Evolutionary conservation across 106 monocot species (phyloP), one percentile per base, ranked within the genome.

Genomic region (Platanthera zijinensis): DNA sequence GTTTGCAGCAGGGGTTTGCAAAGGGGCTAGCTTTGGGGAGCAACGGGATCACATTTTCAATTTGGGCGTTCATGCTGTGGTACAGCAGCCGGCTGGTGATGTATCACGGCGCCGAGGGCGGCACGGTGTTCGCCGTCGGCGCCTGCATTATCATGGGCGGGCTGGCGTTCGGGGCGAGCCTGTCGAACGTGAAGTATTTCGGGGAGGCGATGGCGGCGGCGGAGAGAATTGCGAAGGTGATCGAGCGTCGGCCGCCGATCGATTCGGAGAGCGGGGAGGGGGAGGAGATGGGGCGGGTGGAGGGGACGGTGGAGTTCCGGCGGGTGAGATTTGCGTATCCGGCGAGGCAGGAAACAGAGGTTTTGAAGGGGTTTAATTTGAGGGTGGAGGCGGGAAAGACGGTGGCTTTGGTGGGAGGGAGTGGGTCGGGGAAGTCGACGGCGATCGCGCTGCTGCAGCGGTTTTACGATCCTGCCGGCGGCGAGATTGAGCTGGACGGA

Each of bases 1-100:
- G 95, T 2, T 14, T 95, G 54, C 73, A 79, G 50, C 92, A 92
- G 77, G 95, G 88, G 2, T 49, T 90, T 25, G 68, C 88, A 9
- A 95, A 95, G 78, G 95, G 95, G 6, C 25, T 95, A 25, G 95
- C 90, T 22, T 83, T 95, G 7, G 95, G 95, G 0, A 90, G 90
- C 78, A 92, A 95, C 32, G 84, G 89, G 57, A 56, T 95, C 25
- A 85, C 86, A 17, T 95, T 88, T 68, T 77, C 92, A n/a, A 86
- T 92, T 5, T 95, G 92, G 87, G 92, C 95, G 3, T 84, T 95
- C 76, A 74, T 88, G 50, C 71, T 80, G 18, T 95, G 95, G 95
- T 92, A 92, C 52, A 89, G 92, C 57, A 90, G 92, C 83, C 86
- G 76, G 45, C 83, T 95, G 4, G 90, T 95, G 52, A 92, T 95